Evolutionary conservation across 2,329 filamentous ascomycete species (phyloP).

Genomic region (Aureobasidium sp.): DNA sequence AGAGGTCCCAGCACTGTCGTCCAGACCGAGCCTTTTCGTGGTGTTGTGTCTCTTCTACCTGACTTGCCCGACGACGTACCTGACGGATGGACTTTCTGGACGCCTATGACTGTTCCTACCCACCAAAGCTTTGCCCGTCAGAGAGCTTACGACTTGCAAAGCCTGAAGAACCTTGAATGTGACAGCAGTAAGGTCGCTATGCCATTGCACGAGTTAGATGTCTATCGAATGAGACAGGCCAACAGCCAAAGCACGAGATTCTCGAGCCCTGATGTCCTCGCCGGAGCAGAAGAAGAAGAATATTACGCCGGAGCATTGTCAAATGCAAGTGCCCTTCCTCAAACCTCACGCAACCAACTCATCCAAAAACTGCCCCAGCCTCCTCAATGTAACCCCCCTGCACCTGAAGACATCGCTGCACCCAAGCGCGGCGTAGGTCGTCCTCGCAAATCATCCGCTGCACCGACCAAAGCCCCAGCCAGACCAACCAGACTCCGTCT

Average conservation of each 20-base stretch:
- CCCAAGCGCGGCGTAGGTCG: neutral
- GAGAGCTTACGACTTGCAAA: neutral
- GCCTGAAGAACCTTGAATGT: neutral
- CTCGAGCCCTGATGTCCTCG: neutral
- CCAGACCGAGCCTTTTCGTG: neutral
- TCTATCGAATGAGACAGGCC: neutral
- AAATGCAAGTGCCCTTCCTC: neutral
- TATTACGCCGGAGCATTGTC: neutral
- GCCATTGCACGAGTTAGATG: neutral
- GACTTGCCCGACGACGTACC: neutral
- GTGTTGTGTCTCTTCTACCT: neutral
- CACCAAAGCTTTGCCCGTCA: neutral
- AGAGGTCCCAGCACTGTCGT: neutral
- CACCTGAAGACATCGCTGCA: neutral
- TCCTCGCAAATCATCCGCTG: neutral
- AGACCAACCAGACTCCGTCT: neutral
- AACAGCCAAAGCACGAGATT: neutral
- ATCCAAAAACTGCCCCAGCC: neutral
- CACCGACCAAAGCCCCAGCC: neutral
- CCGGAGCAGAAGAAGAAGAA: neutral
- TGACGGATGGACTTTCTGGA: neutral
- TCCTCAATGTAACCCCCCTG: neutral
- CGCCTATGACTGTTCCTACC: neutral
- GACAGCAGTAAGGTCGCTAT: neutral
- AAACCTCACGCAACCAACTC: neutral